Evolutionary conservation across 768 basidiomycete genomes (phyloP).

Genomic region (Tulasnella sp.): DNA sequence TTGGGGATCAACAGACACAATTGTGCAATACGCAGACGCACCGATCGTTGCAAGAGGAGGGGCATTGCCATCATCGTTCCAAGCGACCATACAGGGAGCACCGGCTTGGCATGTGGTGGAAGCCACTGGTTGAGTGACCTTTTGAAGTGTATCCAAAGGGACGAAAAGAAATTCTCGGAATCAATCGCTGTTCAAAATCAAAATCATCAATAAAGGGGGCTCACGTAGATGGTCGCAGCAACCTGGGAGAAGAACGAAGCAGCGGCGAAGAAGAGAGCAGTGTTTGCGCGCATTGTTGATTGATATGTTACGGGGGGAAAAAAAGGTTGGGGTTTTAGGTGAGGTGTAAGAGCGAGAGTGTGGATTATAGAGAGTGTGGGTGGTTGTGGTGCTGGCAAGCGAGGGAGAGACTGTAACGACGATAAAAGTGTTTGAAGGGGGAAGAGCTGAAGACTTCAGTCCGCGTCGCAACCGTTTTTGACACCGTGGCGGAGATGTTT

Average conservation of each 20-base stretch:
- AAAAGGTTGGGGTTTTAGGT: neutral
- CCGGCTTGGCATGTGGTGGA: slow-evolving; percentile 12
- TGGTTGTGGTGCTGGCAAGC: neutral
- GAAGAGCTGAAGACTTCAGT: too few species aligned
- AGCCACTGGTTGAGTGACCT: slow-evolving; percentile 16
- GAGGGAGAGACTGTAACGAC: neutral
- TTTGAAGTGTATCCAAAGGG: neutral
- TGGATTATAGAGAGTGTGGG: neutral
- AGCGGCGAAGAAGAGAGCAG: neutral
- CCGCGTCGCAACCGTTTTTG: too few species aligned
- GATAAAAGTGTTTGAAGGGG: neutral
- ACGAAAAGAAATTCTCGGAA: neutral
- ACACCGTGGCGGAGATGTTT: too few species aligned
- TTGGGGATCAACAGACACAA: neutral
- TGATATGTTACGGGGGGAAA: slow-evolving; percentile 1
- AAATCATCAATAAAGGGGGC: neutral
- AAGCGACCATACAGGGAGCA: slow-evolving; percentile 6
- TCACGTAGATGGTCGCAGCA: slow-evolving; percentile 17
- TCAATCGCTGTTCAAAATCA: neutral
- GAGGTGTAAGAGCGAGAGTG: neutral
- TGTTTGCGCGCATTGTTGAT: slow-evolving; percentile 7
- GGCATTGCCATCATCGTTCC: slow-evolving; percentile 16
- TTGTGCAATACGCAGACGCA: neutral
- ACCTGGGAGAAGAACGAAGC: slow-evolving; percentile 11
- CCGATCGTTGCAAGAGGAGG: slow-evolving; percentile 12